These are phyloP conservation scores for Russula virescens DNA, from an alignment of 768 basidiomycete species.

Conservation along the genomic window DNA sequence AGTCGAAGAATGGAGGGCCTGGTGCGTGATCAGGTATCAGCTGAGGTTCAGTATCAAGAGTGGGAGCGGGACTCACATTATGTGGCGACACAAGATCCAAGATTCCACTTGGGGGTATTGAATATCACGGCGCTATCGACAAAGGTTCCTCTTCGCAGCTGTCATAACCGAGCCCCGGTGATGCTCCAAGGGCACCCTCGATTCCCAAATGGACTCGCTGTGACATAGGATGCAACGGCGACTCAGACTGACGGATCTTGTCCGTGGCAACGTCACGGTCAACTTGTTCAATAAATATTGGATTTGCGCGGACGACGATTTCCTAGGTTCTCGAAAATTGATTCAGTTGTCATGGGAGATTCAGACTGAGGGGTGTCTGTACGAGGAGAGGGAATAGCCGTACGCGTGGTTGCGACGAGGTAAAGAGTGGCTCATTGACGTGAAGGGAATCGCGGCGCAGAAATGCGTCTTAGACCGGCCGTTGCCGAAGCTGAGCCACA, in stretches of 20 bases:
- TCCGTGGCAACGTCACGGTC: conserved; percentile 63
- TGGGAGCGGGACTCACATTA: neutral
- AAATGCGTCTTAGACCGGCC: too few relatives aligned
- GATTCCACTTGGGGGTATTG: neutral
- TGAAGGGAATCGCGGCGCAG: too few relatives aligned
- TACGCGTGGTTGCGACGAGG: too few relatives aligned
- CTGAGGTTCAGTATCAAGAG: neutral
- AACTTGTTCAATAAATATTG: too few relatives aligned
- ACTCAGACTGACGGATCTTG: conserved; percentile 62
- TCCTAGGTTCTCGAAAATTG: conserved; percentile 47
- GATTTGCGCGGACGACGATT: conserved; percentile 72
- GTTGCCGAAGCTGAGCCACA: too few relatives aligned
- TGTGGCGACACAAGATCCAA: conserved; percentile 1
- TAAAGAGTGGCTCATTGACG: too few relatives aligned
- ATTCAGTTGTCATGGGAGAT: conserved; percentile 26
- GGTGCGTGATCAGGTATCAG: conserved; percentile 5
- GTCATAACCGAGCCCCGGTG: conserved; percentile 73
- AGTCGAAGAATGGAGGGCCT: too few relatives aligned
- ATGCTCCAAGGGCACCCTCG: conserved; percentile 82
- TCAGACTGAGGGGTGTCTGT: conserved; percentile 49
- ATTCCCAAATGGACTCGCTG: conserved; percentile 86
- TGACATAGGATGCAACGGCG: conserved; percentile 68
- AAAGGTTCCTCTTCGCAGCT: conserved; percentile 30
- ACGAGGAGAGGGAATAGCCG: conserved; percentile 68
- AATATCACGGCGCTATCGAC: conserved; percentile 7